phyloP scores from a whole-genome alignment of 2,329 filamentous ascomycete species.

The Taxawa tesnikishii region DNA sequence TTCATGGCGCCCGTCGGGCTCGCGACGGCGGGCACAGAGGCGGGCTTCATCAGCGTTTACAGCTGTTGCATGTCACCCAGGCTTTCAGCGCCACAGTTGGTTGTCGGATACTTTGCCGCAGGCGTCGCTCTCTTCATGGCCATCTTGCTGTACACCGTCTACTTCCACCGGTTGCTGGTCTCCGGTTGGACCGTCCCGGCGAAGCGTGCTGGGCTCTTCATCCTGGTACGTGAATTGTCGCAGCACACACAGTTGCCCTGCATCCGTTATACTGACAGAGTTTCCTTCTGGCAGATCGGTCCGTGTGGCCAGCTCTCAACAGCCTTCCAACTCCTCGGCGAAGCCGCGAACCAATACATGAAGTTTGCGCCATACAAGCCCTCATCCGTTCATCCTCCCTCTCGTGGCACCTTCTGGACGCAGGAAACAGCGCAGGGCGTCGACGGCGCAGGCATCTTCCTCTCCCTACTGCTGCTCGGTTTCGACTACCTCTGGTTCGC shows the following conservation, averaged over 20 bases:
- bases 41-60: conserved; percentile 5
- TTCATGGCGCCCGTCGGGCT: conserved; percentile 8
- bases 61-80: conserved; percentile 4
- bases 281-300: too few species aligned
- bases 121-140: conserved; percentile 8
- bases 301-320: conserved; percentile 7
- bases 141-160: conserved; percentile 6
- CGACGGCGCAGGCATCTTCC: conserved; percentile 5
- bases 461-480: conserved; percentile 6
- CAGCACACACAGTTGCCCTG: too few species aligned
- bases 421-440: conserved; percentile 4
- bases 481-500: conserved; percentile 7
- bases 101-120: conserved; percentile 7
- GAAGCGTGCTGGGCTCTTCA: conserved; percentile 6
- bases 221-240: background rate
- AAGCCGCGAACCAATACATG: conserved; percentile 3
- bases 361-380: conserved; percentile 7
- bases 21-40: conserved; percentile 7
- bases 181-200: conserved; percentile 3
- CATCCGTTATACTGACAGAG: too few species aligned
- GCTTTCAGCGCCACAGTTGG: conserved; percentile 6
- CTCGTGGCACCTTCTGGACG: conserved; percentile 7
- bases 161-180: conserved; percentile 6
- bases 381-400: conserved; percentile 3
- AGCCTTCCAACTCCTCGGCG: conserved; percentile 7